Percentiles rank a stretch among this genome's conserved stretches.
These are phyloP conservation scores for Macadamia tetraphylla DNA, from an alignment of 164 flowering plant genomes.

Conservation along the genomic window DNA sequence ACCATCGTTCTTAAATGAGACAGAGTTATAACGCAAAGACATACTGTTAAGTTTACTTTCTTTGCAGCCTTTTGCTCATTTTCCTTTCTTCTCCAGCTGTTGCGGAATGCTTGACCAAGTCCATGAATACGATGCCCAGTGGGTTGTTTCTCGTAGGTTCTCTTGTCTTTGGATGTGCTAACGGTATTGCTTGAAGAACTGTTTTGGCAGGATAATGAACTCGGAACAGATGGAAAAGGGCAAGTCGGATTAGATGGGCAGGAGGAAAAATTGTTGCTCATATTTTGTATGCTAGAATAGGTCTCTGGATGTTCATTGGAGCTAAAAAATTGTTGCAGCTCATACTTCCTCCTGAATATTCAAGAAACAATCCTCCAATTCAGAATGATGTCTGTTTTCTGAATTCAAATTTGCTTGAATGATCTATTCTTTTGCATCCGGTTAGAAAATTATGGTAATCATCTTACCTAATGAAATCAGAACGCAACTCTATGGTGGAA, in stretches of 20 bases:
- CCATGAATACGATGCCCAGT: constrained; percentile 39
- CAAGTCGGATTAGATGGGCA: not conserved
- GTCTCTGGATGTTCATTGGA: constrained; percentile 12
- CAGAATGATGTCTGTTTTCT: constrained; percentile 9
- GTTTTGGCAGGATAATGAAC: constrained; percentile 18
- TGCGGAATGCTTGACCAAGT: constrained; percentile 67
- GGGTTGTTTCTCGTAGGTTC: constrained; percentile 46
- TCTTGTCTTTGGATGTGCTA: constrained; percentile 33
- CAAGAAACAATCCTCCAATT: constrained; percentile 16
- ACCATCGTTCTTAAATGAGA: not conserved
- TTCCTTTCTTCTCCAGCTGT: constrained; percentile 79
- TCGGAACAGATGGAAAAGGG: constrained; percentile 27
- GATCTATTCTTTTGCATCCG: not conserved
- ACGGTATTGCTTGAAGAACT: constrained; percentile 17
- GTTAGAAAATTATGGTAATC: not conserved
- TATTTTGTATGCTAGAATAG: no score
- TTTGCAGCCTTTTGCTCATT: constrained; percentile 39
- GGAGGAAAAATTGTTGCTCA: no score
- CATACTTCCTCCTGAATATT: constrained; percentile 80
- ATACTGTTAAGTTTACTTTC: constrained; percentile 50
- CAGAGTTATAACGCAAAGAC: not conserved
- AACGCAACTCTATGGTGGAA: constrained; percentile 64
- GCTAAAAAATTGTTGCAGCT: constrained; percentile 52
- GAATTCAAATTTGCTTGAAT: no score
- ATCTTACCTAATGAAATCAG: constrained; percentile 72